These are phyloP conservation scores for Yamadazyma laniorum DNA, from an alignment of 805 yeast genomes.

Conservation along the genomic window DNA sequence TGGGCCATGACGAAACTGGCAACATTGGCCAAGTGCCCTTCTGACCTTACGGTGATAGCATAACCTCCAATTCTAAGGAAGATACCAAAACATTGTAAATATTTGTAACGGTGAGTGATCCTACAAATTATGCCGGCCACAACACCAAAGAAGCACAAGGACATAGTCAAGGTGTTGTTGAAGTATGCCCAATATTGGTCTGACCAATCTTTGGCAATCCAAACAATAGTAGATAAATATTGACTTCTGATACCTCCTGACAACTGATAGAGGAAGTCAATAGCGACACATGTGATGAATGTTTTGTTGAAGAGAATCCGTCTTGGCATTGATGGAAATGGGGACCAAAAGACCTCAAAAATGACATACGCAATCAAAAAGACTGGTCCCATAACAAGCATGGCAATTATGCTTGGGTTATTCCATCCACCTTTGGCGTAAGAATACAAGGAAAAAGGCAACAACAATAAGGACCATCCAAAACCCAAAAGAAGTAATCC, in stretches of 20 bases:
- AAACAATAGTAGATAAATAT: slow-evolving; percentile 35
- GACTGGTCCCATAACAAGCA: slow-evolving; percentile 40
- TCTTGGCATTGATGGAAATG: slow-evolving; percentile 38
- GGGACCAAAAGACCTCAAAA: slow-evolving; percentile 35
- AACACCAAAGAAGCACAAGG: slow-evolving; percentile 37
- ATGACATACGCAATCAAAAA: slow-evolving; percentile 30
- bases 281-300: slow-evolving; percentile 30
- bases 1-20: slow-evolving; percentile 34
- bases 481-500: slow-evolving; percentile 38
- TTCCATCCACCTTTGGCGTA: slow-evolving; percentile 32
- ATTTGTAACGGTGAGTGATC: slow-evolving; percentile 36
- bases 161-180: slow-evolving; percentile 36
- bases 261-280: slow-evolving; percentile 31
- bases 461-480: slow-evolving; percentile 36
- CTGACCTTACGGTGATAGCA: slow-evolving; percentile 20
- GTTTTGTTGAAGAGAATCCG: slow-evolving; percentile 34
- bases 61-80: slow-evolving; percentile 30
- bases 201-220: slow-evolving; percentile 28
- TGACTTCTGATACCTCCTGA: slow-evolving; percentile 27
- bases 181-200: slow-evolving; percentile 35
- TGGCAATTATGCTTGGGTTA: slow-evolving; percentile 42
- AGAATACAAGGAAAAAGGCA: slow-evolving; percentile 37
- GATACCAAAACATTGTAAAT: slow-evolving; percentile 31
- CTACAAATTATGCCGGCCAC: slow-evolving; percentile 35
- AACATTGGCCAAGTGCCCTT: slow-evolving; percentile 21